Percentiles rank a stretch among this genome's conserved stretches.
Conservation (phyloP, 1,284 basidiomycete species). For the Schizopora paradoxa region DNA sequence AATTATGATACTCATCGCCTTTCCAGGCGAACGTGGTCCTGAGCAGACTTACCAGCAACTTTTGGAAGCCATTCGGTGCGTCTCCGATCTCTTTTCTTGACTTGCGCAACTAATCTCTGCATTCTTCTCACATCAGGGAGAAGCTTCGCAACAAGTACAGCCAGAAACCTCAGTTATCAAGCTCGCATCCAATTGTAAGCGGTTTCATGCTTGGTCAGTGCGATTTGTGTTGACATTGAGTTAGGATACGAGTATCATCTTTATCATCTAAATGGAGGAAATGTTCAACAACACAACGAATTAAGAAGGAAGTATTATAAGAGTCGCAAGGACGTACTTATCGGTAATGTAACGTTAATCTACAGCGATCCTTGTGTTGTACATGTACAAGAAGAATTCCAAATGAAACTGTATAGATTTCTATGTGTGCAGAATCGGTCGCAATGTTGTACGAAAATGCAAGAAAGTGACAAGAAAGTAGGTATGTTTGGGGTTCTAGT, state of each 20-base stretch:
- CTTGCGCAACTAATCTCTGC: not conserved
- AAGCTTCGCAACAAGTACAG: constrained; percentile 66
- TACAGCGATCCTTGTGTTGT: too few relatives aligned
- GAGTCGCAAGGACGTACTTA: too few relatives aligned
- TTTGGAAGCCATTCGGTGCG: constrained; percentile 61
- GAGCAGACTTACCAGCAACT: constrained; percentile 81
- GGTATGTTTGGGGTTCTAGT: too few relatives aligned
- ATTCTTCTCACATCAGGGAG: constrained; percentile 29
- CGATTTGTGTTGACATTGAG: not conserved
- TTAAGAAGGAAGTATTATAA: too few relatives aligned
- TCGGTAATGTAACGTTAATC: too few relatives aligned
- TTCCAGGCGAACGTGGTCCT: constrained; percentile 35
- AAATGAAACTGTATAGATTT: too few relatives aligned
- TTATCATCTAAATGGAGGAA: constrained; percentile 19
- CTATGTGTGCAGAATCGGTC: too few relatives aligned
- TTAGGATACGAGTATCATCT: constrained; percentile 21
- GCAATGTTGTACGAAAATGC: too few relatives aligned
- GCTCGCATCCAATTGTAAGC: constrained; percentile 73
- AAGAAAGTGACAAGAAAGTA: too few relatives aligned
- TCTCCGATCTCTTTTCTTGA: not conserved
- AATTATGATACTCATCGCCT: constrained; percentile 5
- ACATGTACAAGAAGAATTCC: too few relatives aligned
- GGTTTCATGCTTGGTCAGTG: not conserved
- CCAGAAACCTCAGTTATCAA: constrained; percentile 82
- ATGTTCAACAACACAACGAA: too few relatives aligned